These are phyloP conservation scores for Infundibulicybe gibba DNA, from an alignment of 768 basidiomycete genomes.

Conservation along the genomic window DNA sequence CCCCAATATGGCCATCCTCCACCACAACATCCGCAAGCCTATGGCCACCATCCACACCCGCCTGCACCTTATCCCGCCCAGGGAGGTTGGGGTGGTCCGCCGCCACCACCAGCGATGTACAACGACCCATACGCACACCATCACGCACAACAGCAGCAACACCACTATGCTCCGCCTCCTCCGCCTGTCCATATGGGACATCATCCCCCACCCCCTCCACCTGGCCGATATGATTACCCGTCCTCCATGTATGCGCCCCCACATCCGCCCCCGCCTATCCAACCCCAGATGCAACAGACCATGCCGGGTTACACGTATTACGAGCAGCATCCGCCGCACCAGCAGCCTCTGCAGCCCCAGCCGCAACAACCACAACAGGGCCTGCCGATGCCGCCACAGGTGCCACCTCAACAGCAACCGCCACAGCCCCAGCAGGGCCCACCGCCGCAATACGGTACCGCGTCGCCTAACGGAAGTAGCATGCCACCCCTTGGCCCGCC, in stretches of 20 bases:
- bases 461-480: background rate
- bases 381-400: conserved; percentile 9
- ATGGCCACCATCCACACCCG: conserved; percentile 12
- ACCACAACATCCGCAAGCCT: conserved; percentile 12
- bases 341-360: conserved; percentile 15
- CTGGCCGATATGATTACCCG: conserved; percentile 22
- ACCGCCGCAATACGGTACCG: conserved; percentile 8
- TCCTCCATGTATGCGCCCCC: too few species aligned
- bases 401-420: conserved; percentile 22
- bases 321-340: background rate
- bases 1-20: conserved; percentile 18
- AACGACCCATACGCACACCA: conserved; percentile 4
- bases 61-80: conserved; percentile 11
- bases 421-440: conserved; percentile 19
- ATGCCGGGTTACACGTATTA: background rate
- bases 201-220: conserved; percentile 15
- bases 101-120: conserved; percentile 7
- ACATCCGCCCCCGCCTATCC: background rate
- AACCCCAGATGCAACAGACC: background rate
- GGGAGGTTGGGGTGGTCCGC: conserved; percentile 9
- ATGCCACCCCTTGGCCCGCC: conserved; percentile 7
- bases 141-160: conserved; percentile 5
- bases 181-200: conserved; percentile 16
- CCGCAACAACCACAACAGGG: conserved; percentile 3
- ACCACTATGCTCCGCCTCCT: conserved; percentile 14